Conservation (phyloP, 192 early-diverging fungal species). For the Lobosporangium transversale region DNA sequence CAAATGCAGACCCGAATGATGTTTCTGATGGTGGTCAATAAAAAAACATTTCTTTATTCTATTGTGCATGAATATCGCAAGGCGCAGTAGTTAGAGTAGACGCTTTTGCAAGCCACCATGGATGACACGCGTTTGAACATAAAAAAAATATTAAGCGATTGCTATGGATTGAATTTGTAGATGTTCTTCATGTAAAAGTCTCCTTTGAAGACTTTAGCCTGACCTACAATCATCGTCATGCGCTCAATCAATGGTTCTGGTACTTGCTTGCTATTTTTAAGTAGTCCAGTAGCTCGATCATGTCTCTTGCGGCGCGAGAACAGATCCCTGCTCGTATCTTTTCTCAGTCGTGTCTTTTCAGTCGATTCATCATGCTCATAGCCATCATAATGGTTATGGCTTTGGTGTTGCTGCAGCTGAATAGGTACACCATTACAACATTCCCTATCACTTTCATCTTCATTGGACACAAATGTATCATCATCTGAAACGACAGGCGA, state of each 20-base stretch:
- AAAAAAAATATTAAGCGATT: too few species aligned
- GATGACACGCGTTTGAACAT: too few species aligned
- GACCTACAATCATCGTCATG: slow-evolving; percentile 49
- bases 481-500: slow-evolving; percentile 1
- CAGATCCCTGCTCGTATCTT: slow-evolving; percentile 7
- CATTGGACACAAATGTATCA: neutral
- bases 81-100: too few species aligned
- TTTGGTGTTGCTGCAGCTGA: neutral
- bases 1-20: too few species aligned
- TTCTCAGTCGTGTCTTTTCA: slow-evolving; percentile 18
- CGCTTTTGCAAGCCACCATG: too few species aligned
- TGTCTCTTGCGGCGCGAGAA: slow-evolving; percentile 46
- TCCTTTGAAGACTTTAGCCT: slow-evolving; percentile 45
- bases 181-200: slow-evolving; percentile 53
- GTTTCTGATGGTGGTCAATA: too few species aligned
- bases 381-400: slow-evolving; percentile 5
- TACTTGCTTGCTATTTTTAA: neutral
- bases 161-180: slow-evolving; percentile 25
- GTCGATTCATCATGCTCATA: slow-evolving; percentile 48
- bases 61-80: too few species aligned
- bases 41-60: too few species aligned
- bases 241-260: slow-evolving; percentile 34
- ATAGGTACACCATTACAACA: neutral
- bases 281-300: neutral
- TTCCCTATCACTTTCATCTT: slow-evolving; percentile 1